Base-by-base conservation (phyloP, 2,329 filamentous ascomycete species). In the Pseudovirgaria hyperparasitica region DNA sequence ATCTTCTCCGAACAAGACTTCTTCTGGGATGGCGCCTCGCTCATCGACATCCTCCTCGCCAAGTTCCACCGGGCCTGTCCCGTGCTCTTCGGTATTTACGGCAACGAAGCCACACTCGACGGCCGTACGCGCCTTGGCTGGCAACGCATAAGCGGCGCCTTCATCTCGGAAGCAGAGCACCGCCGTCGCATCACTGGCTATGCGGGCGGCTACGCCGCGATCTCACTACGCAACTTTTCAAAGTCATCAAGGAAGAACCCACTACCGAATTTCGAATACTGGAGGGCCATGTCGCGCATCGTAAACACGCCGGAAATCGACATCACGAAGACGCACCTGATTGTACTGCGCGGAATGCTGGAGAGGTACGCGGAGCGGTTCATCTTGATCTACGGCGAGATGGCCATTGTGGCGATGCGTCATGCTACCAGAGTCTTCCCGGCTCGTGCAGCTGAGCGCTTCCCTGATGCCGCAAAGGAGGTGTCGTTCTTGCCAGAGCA, bases 1-100 rank as follows among this genome's bases (percentile, higher is more conserved):
- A 67, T 92, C 16, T 87, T 92, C 48, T 77, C 80, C 1, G 64
- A 69, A 27, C 63, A 70, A 11, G 64, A 71, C 10, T 79, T 82
- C 44, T 61, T 68, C 28, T 80, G 74, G 65, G 67, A 75, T 26
- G 76, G 72, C 6, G 55, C 67, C 25, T 67, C 76, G 1, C 62
- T 92, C 31, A 76, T 84, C 27, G 82, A 92, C 46, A 81, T 96
- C 32, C 63, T 96, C 16, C 76, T 92, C 43, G 77, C 86, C 29
- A 94, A 96, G 52, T 80, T 82, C 43, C 74, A 85, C 33, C 64
- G 80, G 10, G 65, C 72, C 4, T 92, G 84, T 42, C 87, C 90
- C 0, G 76, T 85, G 2, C 62, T 98, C 1, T 96, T 92, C 48
- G 87, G 87, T 11, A 72, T 86, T 37, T 67, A 72, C 22, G 86